Evolutionary conservation across 164 flowering plant species (phyloP), one percentile per base, ranked within the genome.

Genomic region (Euptelea pleiosperma): DNA sequence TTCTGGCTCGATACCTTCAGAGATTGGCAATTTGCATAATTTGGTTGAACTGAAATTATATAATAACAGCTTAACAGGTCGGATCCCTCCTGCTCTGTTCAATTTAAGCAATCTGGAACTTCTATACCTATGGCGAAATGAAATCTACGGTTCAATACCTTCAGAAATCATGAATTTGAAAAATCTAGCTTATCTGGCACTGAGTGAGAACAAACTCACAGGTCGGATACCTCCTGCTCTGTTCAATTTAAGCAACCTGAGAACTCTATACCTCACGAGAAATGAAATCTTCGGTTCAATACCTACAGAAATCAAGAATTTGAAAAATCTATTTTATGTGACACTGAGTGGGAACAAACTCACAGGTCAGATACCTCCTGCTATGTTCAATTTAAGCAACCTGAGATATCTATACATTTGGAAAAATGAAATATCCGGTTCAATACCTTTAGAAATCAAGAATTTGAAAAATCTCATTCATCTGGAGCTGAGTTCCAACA

Each of bases 371-470:
- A 46, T 46, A 4, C 29, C 50, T 46, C 24, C 29, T 2, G 24
- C 29, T 11, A 4, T 46, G 11, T 11, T 28, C 11, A 44, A 18
- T 24, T 25, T 44, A 14, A 21, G 24, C 26, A 46, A 46, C 4
- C 50, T 46, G 29, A 46, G 9, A 0, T 1, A 8, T 22, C 50
- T 46, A 4, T 46, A 1, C 5, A 11, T 46, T 9, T 21, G 24
- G 7, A 24, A n/a, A n/a, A n/a, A n/a, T n/a, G n/a, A 35, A 4
- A 22, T 53, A 12, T 8, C 14, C 12, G 42, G 57, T 11, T 3
- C 40, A 19, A 53, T 53, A 53, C 57, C 57, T 53, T 22, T 28
- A 18, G n/a, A 33, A 10, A 15, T 53, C 5, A 42, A 42, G 29
- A 8, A 31, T 2, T 11, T 53, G 26, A 53, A 18, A 34, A 16